Base-by-base conservation (phyloP, 208 protist genomes). In the Trypanosoma vivax region DNA sequence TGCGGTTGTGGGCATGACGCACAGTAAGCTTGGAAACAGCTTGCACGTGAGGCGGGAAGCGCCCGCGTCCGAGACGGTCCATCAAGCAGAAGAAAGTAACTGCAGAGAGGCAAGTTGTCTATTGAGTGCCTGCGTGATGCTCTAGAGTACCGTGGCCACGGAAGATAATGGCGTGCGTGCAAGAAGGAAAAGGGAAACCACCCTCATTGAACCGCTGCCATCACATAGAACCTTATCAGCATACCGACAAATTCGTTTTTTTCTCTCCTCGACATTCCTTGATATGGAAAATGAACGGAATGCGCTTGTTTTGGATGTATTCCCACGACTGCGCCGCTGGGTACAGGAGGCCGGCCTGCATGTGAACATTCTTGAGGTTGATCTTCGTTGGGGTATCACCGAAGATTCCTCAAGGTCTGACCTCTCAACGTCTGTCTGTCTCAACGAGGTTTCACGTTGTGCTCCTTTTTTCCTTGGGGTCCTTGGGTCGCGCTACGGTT, bases 281-380 rank as follows among this genome's bases (percentile, higher is more conserved):
- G 96, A 98, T 76, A 97, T 98, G 93, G 89, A 97, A 54, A 95
- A 90, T 68, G 96, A 98, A 74, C 83, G 96, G 42, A 93, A 96
- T 61, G 65, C 90, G 10, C 70, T 98, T 27, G 75, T 82, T 0
- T 65, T 90, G n/a, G 73, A 90, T 29, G 79, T 98, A 13, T 98
- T 98, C 43, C 96, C 96, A 3, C 83, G 84, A 13, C 61, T 98
- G 11, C 76, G 93, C 14, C 73, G 87, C 16, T 90, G 82, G 79
- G 83, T 65, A 14, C 70, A 65, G 10, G 71, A 78, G 24, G 40
- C 18, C 0, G 79, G 77, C 10, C 16, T 90, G 23, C 77, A 74
- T 43, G 73, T 96, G 21, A 81, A 75, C 49, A 51, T 98, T 29
- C 40, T 86, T 10, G 92, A 96, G 57, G 83, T 97, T 24, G 95